Evolutionary conservation across 2,329 filamentous ascomycete genomes (phyloP), one percentile per base, ranked within the genome.

Genomic region (Arachnomyces sp.): DNA sequence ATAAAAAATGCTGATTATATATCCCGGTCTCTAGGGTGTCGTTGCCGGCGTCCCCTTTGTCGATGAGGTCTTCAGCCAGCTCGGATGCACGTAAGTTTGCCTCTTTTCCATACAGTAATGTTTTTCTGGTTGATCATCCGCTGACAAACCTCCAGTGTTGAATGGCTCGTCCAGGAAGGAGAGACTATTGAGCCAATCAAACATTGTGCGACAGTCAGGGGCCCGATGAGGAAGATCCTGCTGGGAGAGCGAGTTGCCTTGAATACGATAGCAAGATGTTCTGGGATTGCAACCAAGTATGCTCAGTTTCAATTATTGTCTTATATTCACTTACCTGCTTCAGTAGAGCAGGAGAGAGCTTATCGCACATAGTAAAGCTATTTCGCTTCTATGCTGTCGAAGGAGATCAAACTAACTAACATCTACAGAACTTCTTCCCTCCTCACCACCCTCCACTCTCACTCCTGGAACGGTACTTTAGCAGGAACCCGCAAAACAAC

Each of bases 401-500:
- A 11, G 17, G 12, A 30, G n/a, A 28, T 18, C 8, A 43, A 31
- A 34, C 36, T 42, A 42, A 42, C 46, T 33, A 55, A 51, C 33
- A 36, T 50, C 28, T 25, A 16, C 42, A 62, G 57, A 50, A 70
- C 68, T 11, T 55, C 66, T 34, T 60, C 61, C 7, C 65, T 79
- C 29, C 65, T 79, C 4, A 47, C 60, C 17, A 66, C 76, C 18
- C 66, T 80, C 13, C 71, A 75, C 34, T 59, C 66, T 7, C 72
- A 76, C 3, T 89, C 89, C 2, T 96, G 90, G 67, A 71, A 68
- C 18, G 90, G 90, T 43, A 82, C 82, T 2, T 71, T 98, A n/a
- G 90, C 92, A 0, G 92, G 92, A 32, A 98, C 92, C 34, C 77
- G 92, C 58, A 98, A 98, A 72, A 98, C 92, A 0, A 98, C 92